Conservation (phyloP, 345 rosid species). For the Populus ilicifolia region DNA sequence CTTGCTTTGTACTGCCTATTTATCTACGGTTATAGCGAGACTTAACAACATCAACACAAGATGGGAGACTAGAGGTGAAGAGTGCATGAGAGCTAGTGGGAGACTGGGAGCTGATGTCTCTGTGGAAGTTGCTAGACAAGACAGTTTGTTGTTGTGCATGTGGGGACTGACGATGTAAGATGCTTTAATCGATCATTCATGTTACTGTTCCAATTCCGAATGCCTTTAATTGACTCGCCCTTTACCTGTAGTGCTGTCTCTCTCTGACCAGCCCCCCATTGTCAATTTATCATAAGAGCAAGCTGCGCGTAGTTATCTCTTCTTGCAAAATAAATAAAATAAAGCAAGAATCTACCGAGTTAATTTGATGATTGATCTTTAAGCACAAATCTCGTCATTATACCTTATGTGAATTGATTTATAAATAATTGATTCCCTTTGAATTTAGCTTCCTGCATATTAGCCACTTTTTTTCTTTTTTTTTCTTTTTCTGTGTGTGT, state of each 20-base stretch:
- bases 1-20: not conserved
- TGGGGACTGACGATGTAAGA: slow-evolving; percentile 25
- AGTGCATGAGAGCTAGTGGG: slow-evolving; percentile 24
- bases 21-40: slow-evolving; percentile 15
- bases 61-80: not conserved
- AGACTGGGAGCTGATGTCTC: slow-evolving; percentile 11
- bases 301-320: not conserved
- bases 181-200: not conserved
- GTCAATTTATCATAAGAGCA: not conserved
- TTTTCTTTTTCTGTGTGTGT: too few relatives aligned
- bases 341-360: not conserved
- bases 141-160: slow-evolving; percentile 33
- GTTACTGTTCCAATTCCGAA: too few relatives aligned
- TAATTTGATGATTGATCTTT: not conserved
- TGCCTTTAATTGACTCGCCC: too few relatives aligned
- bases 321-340: not conserved
- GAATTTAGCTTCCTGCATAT: too few relatives aligned
- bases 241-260: not conserved
- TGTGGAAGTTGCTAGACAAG: slow-evolving; percentile 27
- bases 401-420: too few relatives aligned
- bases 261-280: not conserved
- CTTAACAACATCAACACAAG: not conserved
- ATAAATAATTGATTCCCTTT: not conserved
- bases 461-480: too few relatives aligned
- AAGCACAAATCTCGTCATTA: not conserved